These are phyloP conservation scores for Fusarium nelsonii DNA, from an alignment of 2,329 filamentous ascomycete genomes.

Conservation along the genomic window DNA sequence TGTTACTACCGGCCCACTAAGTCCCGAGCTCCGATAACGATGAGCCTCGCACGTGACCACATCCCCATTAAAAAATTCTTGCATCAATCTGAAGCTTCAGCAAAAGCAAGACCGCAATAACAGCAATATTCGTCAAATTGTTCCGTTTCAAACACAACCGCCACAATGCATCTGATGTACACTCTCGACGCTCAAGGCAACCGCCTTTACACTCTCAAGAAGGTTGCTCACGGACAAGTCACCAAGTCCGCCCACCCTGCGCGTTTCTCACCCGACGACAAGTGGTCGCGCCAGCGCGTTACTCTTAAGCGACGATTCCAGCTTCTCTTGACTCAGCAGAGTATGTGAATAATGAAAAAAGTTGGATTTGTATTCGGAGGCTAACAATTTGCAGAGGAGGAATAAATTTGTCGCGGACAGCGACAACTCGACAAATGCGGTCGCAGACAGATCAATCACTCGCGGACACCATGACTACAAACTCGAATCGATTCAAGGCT, in stretches of 20 bases:
- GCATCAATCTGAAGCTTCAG: slow-evolving; percentile 22
- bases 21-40: slow-evolving; percentile 30
- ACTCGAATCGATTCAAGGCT: neutral
- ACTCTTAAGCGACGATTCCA: slow-evolving; percentile 95
- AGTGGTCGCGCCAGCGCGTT: slow-evolving; percentile 96
- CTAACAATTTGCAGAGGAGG: slow-evolving; percentile 43
- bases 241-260: slow-evolving; percentile 97
- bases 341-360: slow-evolving; percentile 53
- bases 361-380: neutral
- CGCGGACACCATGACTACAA: neutral
- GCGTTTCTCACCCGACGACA: slow-evolving; percentile 97
- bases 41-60: slow-evolving; percentile 44
- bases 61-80: slow-evolving; percentile 35
- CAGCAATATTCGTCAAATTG: neutral
- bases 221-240: slow-evolving; percentile 84
- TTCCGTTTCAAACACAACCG: slow-evolving; percentile 11
- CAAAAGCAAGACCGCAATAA: slow-evolving; percentile 14
- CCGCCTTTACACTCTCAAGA: slow-evolving; percentile 95
- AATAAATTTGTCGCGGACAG: slow-evolving; percentile 14
- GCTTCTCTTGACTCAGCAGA: slow-evolving; percentile 84
- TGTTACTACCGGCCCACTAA: neutral
- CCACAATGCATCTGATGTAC: slow-evolving; percentile 78
- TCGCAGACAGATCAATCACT: no score
- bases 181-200: slow-evolving; percentile 85
- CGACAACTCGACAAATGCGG: neutral